A percentile compares a stretch with the other conserved stretches of the same genome.
Conservation (phyloP, 176 grass and related monocot genomes). For the Oryza longistaminata region DNA sequence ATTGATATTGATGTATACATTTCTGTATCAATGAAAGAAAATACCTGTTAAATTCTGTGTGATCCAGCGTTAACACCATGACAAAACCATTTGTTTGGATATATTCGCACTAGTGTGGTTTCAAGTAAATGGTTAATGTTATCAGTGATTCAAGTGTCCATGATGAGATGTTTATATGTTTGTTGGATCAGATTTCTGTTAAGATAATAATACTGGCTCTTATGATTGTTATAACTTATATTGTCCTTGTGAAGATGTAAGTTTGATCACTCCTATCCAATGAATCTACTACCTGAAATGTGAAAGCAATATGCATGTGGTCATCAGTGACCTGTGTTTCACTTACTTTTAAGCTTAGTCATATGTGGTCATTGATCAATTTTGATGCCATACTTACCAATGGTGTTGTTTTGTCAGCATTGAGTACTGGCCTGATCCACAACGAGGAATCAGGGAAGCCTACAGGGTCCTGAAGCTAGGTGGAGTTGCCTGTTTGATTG, state of each 20-base stretch:
- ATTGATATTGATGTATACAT: background rate
- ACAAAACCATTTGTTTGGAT: background rate
- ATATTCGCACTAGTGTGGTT: background rate
- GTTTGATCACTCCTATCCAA: background rate
- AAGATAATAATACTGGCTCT: no score
- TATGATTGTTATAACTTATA: background rate
- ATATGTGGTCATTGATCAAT: background rate
- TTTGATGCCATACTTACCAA: background rate
- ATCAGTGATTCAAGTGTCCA: background rate
- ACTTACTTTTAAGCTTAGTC: background rate
- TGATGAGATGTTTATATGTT: no score
- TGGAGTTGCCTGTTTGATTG: conserved; percentile 56
- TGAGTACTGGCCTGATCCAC: conserved; percentile 73
- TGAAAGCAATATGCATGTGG: background rate
- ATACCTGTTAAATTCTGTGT: background rate
- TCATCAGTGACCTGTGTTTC: background rate
- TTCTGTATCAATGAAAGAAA: background rate
- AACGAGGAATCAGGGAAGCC: conserved; percentile 70
- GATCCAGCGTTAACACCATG: background rate
- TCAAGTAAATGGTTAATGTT: background rate
- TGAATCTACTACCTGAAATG: background rate
- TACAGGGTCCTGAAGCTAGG: conserved; percentile 69
- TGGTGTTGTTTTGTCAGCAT: conserved; percentile 43
- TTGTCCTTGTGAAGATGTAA: background rate
- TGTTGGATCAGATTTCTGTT: no score